Evolutionary conservation across 441 rosid species (phyloP).

Genomic region (Biscutella laevigata): DNA sequence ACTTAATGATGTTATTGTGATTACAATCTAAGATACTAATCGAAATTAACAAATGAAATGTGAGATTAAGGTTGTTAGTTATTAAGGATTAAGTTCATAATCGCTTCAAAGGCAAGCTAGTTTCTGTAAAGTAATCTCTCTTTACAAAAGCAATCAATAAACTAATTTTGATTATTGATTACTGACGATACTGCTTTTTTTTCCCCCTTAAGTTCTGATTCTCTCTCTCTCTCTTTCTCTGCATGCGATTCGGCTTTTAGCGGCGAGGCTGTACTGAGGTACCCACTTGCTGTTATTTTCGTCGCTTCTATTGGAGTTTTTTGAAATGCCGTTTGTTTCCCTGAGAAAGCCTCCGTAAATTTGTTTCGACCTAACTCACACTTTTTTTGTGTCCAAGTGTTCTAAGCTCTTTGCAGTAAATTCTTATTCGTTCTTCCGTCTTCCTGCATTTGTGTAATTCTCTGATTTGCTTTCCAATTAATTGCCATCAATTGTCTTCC

Average conservation of each 20-base stretch:
- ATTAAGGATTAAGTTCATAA: conserved; percentile 9
- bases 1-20: background rate
- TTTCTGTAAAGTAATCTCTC: background rate
- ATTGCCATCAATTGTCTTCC: background rate
- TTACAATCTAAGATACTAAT: conserved; percentile 5
- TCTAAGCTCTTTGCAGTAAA: background rate
- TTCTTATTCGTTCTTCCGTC: background rate
- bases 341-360: background rate
- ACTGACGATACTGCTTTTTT: background rate
- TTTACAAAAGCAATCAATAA: conserved; percentile 18
- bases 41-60: background rate
- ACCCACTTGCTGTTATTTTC: background rate
- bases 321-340: conserved; percentile 8
- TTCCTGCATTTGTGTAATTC: conserved; percentile 14
- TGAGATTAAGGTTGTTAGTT: background rate
- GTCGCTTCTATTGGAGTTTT: background rate
- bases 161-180: conserved; percentile 5
- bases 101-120: conserved; percentile 27
- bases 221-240: conserved; percentile 10
- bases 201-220: conserved; percentile 1
- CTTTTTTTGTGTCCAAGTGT: conserved; percentile 6
- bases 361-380: background rate
- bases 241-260: conserved; percentile 24
- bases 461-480: conserved; percentile 2
- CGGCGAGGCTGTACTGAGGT: conserved; percentile 29